Evolutionary conservation across 2,329 filamentous ascomycete genomes (phyloP).

Genomic region (Trichoderma sp.): DNA sequence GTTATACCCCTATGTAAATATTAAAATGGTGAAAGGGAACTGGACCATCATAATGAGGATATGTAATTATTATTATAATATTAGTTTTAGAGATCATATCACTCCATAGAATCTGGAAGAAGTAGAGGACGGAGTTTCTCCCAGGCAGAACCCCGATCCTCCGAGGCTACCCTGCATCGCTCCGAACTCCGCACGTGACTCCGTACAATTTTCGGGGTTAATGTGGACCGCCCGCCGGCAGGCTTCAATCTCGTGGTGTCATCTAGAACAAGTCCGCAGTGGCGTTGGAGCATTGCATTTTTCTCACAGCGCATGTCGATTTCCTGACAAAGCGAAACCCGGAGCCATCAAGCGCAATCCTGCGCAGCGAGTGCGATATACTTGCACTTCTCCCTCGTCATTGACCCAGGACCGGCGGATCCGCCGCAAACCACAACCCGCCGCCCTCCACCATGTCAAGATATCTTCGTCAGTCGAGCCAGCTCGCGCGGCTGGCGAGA

Average conservation of each 20-base stretch:
- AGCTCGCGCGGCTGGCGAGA: conserved; percentile 62
- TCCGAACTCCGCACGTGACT: conserved; percentile 30
- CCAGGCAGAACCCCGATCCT: conserved; percentile 5
- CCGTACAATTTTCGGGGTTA: conserved; percentile 32
- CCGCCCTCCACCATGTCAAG: conserved; percentile 56
- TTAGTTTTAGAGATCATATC: neutral
- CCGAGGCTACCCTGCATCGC: conserved; percentile 10
- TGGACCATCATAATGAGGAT: neutral
- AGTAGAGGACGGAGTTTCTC: neutral
- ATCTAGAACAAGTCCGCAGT: conserved; percentile 21
- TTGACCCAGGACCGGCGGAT: conserved; percentile 34
- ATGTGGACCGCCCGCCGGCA: conserved; percentile 13
- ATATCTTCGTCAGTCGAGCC: conserved; percentile 64
- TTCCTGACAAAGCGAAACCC: conserved; percentile 5
- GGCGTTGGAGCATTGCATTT: conserved; percentile 19
- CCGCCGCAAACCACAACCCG: conserved; percentile 33
- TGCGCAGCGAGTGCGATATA: conserved; percentile 36
- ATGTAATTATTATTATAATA: neutral
- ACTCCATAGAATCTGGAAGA: neutral
- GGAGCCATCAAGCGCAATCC: conserved; percentile 23
- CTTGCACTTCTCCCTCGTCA: conserved; percentile 25
- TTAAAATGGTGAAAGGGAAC: neutral
- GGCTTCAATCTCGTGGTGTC: conserved; percentile 21
- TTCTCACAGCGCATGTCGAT: conserved; percentile 6
- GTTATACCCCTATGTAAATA: neutral